Base-by-base conservation (phyloP, 768 basidiomycete genomes). In the Pulveroboletus sp. region DNA sequence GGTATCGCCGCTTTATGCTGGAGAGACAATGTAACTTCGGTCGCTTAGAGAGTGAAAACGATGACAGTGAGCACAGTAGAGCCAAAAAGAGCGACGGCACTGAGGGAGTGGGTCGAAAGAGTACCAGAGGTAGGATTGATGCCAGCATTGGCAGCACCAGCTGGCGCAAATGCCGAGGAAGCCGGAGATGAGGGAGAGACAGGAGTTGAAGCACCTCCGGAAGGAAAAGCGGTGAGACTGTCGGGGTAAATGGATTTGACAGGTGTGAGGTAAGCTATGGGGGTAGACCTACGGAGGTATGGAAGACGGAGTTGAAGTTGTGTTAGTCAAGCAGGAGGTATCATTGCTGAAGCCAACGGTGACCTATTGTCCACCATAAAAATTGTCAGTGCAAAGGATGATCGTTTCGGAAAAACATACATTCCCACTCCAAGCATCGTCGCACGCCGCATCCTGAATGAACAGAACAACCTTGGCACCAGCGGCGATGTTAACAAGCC, bases 371-470 rank as follows among this genome's bases (percentile, higher is more conserved):
- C 7, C 31, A 6, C 7, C 17, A 43, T 43, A 23, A 24, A 9
- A 40, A 41, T 27, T 10, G 13, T 23, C 5, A 35, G 31, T 16
- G 10, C 34, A 25, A 16, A 34, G 19, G 20, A 24, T 10, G 16
- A 1, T 10, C 12, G 17, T 38, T 21, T 14, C 31, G 13, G 40
- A 36, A 38, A 51, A 16, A 74, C 81, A 61, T 51, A 88, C 87
- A 11, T 55, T 57, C 31, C 69, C 72, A 55, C 79, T 81, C 88
- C 88, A 91, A 4, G 77, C 86, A 57, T 89, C 85, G 4, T 82
- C 61, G 24, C 71, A 78, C 29, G 58, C 45, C 2, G 67, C 58
- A 60, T 88, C 85, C 51, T 76, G 64, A 16, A 87, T 52, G 14
- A 76, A 83, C 27, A 89, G 52, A 53, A 72, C 62, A 33, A 84